phyloP scores from a whole-genome alignment of 2,329 filamentous ascomycete genomes.

The Clonostachys sp. region DNA sequence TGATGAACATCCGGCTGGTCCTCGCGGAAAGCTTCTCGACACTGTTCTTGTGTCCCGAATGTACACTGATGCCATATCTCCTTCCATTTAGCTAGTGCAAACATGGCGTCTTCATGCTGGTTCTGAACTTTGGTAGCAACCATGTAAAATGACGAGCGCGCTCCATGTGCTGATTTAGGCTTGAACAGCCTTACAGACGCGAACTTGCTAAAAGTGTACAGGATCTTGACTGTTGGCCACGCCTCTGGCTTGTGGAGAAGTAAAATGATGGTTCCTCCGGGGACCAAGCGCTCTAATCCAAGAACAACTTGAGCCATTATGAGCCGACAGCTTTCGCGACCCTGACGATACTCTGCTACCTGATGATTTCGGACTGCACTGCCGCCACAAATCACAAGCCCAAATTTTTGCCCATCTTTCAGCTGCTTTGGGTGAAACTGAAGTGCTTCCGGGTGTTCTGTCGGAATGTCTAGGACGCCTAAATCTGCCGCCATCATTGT shows the following conservation, averaged over 20 bases:
- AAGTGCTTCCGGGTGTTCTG: constrained; percentile 14
- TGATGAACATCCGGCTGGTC: constrained; percentile 3
- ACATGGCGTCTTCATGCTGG: constrained; percentile 17
- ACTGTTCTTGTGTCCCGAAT: constrained; percentile 22
- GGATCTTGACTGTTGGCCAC: constrained; percentile 24
- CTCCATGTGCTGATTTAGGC: constrained; percentile 28
- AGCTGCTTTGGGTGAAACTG: constrained; percentile 13
- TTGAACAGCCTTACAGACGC: constrained; percentile 37
- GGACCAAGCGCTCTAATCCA: constrained; percentile 35
- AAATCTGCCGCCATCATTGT: constrained; percentile 46
- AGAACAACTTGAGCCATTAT: constrained; percentile 32
- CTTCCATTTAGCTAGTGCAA: constrained; percentile 33
- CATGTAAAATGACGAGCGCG: constrained; percentile 47
- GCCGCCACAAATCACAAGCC: constrained; percentile 42
- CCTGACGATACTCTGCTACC: constrained; percentile 21
- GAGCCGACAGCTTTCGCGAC: constrained; percentile 28
- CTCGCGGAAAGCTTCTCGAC: constrained; percentile 1
- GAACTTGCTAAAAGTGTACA: constrained; percentile 36
- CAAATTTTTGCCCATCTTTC: constrained; percentile 16
- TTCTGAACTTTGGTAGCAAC: constrained; percentile 36
- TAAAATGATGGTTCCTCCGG: constrained; percentile 44
- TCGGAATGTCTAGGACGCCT: constrained; percentile 22
- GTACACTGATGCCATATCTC: constrained; percentile 29
- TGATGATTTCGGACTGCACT: constrained; percentile 35
- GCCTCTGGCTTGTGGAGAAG: constrained; percentile 43